A percentile compares a stretch with the other conserved stretches of the same genome.
These are phyloP conservation scores for Salvia splendens DNA, from an alignment of 257 asterid species.

Conservation along the genomic window DNA sequence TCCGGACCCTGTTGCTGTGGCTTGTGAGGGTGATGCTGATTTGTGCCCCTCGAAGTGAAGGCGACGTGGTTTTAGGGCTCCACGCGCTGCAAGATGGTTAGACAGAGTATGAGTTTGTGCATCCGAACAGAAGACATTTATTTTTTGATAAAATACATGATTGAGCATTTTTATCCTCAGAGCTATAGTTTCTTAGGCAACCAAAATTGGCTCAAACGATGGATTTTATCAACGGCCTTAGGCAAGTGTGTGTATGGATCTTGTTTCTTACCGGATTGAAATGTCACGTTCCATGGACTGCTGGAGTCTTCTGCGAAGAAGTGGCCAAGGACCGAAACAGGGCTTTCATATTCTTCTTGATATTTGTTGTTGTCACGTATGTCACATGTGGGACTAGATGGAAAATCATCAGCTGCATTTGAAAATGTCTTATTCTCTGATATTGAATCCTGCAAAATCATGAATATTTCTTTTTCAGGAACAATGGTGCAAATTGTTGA, in stretches of 20 bases:
- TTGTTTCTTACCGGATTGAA: constrained; percentile 39
- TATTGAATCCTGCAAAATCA: constrained; percentile 33
- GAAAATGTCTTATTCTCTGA: constrained; percentile 38
- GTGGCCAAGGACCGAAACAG: constrained; percentile 70
- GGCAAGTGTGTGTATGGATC: neutral
- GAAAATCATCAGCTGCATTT: constrained; percentile 36
- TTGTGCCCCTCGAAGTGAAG: constrained; percentile 53
- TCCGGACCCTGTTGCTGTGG: constrained; percentile 10
- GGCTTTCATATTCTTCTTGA: constrained; percentile 64
- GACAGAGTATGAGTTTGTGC: constrained; percentile 4
- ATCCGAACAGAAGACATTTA: neutral
- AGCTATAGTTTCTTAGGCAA: too few relatives aligned
- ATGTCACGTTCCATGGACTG: constrained; percentile 38
- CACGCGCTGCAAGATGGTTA: constrained; percentile 39
- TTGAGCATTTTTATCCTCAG: too few relatives aligned
- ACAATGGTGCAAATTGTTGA: neutral
- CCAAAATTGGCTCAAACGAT: too few relatives aligned
- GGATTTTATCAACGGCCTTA: too few relatives aligned
- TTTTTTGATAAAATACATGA: too few relatives aligned
- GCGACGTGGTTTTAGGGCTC: constrained; percentile 41
- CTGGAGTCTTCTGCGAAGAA: constrained; percentile 45
- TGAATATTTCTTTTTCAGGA: neutral
- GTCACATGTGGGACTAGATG: constrained; percentile 43
- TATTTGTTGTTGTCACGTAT: constrained; percentile 34
- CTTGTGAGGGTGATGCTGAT: constrained; percentile 31